Evolutionary conservation across 345 rosid species (phyloP).

Genomic region (rapeseed (Brassica napus)): DNA sequence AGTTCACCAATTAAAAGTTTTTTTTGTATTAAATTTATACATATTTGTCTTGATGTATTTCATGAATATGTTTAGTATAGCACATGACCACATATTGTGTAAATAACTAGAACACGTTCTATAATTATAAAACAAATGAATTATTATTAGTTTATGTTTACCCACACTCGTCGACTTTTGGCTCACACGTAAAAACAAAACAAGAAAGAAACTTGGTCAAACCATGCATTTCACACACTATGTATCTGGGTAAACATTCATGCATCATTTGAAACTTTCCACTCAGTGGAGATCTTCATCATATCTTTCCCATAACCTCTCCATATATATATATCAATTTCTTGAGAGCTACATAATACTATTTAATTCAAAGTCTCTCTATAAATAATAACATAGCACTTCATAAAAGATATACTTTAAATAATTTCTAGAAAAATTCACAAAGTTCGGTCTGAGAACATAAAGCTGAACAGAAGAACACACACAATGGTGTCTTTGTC

Average conservation of each 20-base stretch:
- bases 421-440: background rate
- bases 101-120: constrained; percentile 15
- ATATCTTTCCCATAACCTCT: constrained; percentile 38
- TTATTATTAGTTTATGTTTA: constrained; percentile 12
- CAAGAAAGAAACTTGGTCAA: constrained; percentile 32
- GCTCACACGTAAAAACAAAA: constrained; percentile 24
- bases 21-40: too few species aligned
- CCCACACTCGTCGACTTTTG: constrained; percentile 31
- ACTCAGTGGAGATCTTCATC: constrained; percentile 41
- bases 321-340: background rate
- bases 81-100: background rate
- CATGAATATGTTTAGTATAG: background rate
- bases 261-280: constrained; percentile 40
- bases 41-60: background rate
- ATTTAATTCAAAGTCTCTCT: background rate
- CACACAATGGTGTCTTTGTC: constrained; percentile 6
- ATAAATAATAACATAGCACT: background rate
- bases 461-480: constrained; percentile 17
- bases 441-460: constrained; percentile 3
- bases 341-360: background rate
- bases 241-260: constrained; percentile 37
- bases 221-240: constrained; percentile 32
- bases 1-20: background rate
- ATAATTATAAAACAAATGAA: background rate
- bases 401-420: background rate